These are phyloP conservation scores for Gleditsia sinensis DNA, from an alignment of 306 rosid genomes.

Conservation along the genomic window DNA sequence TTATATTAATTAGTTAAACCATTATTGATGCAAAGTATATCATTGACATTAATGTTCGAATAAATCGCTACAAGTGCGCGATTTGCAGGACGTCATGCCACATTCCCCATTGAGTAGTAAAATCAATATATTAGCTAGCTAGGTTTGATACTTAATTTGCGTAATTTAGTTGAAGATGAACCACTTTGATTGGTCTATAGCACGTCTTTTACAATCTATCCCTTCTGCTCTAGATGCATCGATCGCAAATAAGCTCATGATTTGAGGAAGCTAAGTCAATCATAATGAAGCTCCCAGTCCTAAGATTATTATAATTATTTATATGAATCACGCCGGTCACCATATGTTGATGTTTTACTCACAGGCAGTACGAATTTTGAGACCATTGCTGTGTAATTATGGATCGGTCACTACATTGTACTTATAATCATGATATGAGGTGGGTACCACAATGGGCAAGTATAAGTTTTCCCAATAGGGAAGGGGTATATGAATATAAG, in stretches of 20 bases:
- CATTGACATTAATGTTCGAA: constrained; percentile 39
- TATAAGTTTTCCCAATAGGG: constrained; percentile 42
- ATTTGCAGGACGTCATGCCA: constrained; percentile 42
- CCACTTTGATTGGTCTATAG: constrained; percentile 4
- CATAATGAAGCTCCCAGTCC: constrained; percentile 1
- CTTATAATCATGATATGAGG: constrained; percentile 32
- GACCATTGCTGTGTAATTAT: constrained; percentile 7
- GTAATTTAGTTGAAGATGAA: not conserved
- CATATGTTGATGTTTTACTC: not conserved
- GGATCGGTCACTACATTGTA: no score
- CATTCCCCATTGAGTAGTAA: constrained; percentile 9
- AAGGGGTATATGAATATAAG: constrained; percentile 34
- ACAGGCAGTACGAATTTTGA: constrained; percentile 4
- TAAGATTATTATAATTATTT: not conserved
- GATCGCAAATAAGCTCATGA: constrained; percentile 23
- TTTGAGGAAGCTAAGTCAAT: constrained; percentile 34
- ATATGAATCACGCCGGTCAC: constrained; percentile 2
- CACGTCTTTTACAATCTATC: not conserved
- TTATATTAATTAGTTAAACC: constrained; percentile 43
- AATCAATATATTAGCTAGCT: not conserved
- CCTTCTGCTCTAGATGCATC: not conserved
- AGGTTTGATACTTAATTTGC: constrained; percentile 16
- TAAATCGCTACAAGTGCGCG: constrained; percentile 34
- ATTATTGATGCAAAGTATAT: constrained; percentile 48
- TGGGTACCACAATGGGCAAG: constrained; percentile 42